Evolutionary conservation across 2,329 filamentous ascomycete genomes (phyloP).

Genomic region (Aspergillus brunneoviolaceus): DNA sequence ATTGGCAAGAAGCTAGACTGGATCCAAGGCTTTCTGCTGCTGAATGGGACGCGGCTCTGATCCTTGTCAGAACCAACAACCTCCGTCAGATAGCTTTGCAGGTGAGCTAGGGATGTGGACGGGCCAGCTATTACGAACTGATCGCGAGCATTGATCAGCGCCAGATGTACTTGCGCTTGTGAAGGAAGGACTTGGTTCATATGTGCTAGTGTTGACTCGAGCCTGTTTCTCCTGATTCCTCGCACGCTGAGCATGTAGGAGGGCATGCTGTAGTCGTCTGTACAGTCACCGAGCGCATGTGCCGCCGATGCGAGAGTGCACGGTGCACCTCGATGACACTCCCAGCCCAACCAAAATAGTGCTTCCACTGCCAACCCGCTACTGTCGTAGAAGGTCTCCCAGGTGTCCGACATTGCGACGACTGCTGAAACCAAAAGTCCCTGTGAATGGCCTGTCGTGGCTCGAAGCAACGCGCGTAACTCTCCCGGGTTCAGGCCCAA

Average conservation of each 20-base stretch:
- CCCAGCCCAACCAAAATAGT: slow-evolving; percentile 24
- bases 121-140: slow-evolving; percentile 21
- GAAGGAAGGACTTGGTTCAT: slow-evolving; percentile 9
- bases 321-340: slow-evolving; percentile 17
- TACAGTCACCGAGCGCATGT: background rate
- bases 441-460: slow-evolving; percentile 41
- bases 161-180: slow-evolving; percentile 3
- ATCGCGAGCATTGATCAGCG: slow-evolving; percentile 18
- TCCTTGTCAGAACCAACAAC: slow-evolving; percentile 8
- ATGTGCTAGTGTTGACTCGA: slow-evolving; percentile 2
- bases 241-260: slow-evolving; percentile 21
- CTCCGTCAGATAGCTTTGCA: slow-evolving; percentile 9
- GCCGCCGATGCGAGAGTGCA: background rate
- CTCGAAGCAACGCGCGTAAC: slow-evolving; percentile 24
- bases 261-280: background rate
- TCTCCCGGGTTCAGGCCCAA: slow-evolving; percentile 31
- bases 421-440: slow-evolving; percentile 38
- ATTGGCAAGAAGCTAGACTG: slow-evolving; percentile 40
- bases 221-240: slow-evolving; percentile 3
- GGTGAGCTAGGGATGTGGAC: slow-evolving; percentile 13
- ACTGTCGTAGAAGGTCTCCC: slow-evolving; percentile 34
- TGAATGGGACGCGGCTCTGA: slow-evolving; percentile 30
- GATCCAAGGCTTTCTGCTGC: slow-evolving; percentile 30
- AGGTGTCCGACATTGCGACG: slow-evolving; percentile 33
- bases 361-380: slow-evolving; percentile 29